phyloP scores from a whole-genome alignment of 2,329 filamentous ascomycete species.

The Aspergillus tamarii region DNA sequence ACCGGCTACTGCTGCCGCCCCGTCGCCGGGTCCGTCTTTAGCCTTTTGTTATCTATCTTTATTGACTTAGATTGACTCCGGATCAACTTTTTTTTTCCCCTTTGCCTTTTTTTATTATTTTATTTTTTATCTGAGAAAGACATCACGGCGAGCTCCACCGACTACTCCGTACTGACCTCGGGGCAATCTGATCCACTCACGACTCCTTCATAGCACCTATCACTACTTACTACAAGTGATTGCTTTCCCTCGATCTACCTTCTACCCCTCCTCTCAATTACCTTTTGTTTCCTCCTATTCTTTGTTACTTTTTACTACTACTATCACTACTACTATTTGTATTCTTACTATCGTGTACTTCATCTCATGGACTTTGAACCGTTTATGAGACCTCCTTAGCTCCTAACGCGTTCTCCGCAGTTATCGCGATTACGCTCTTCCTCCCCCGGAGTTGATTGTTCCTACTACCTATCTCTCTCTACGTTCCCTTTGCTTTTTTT shows the following conservation, averaged over 20 bases:
- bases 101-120: background rate
- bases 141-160: slow-evolving; percentile 21
- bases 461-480: background rate
- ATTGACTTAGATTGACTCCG: slow-evolving; percentile 10
- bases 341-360: slow-evolving; percentile 10
- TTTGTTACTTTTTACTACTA: slow-evolving; percentile 16
- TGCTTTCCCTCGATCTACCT: slow-evolving; percentile 6
- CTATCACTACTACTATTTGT: slow-evolving; percentile 8
- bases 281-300: slow-evolving; percentile 13
- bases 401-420: slow-evolving; percentile 15
- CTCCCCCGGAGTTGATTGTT: slow-evolving; percentile 1
- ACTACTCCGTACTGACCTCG: slow-evolving; percentile 22
- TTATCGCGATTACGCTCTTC: slow-evolving; percentile 13
- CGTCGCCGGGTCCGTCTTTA: slow-evolving; percentile 16
- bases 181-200: slow-evolving; percentile 27
- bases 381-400: slow-evolving; percentile 13
- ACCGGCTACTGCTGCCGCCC: slow-evolving; percentile 8
- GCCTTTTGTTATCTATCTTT: slow-evolving; percentile 10
- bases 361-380: background rate
- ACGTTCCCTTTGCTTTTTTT: background rate
- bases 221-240: slow-evolving; percentile 9
- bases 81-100: slow-evolving; percentile 1
- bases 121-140: slow-evolving; percentile 2
- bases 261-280: background rate
- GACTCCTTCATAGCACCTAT: slow-evolving; percentile 14